These are phyloP conservation scores for Vigna hirtella DNA, from an alignment of 306 rosid species.

Conservation along the genomic window DNA sequence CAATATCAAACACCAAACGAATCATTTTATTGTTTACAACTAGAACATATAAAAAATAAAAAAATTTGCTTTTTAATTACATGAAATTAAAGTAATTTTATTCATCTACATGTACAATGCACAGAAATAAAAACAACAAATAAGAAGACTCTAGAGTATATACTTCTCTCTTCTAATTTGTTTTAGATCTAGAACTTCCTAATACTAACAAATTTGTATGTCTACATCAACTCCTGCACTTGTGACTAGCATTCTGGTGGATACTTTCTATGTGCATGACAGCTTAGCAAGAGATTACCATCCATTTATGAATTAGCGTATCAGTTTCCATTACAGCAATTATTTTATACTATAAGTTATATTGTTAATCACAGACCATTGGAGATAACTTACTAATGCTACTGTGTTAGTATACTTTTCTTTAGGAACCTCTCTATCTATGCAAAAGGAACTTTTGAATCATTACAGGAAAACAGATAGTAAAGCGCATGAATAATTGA, in stretches of 20 bases:
- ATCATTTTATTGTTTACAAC: background rate
- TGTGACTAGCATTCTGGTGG: background rate
- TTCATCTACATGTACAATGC: background rate
- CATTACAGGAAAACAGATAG: constrained; percentile 14
- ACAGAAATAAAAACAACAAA: background rate
- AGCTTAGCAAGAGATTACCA: background rate
- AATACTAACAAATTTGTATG: background rate
- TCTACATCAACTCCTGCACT: constrained; percentile 10
- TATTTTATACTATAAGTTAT: background rate
- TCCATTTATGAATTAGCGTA: background rate
- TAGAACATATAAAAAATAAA: background rate
- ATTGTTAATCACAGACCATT: constrained; percentile 19
- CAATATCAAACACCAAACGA: background rate
- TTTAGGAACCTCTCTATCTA: constrained; percentile 17
- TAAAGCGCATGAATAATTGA: background rate
- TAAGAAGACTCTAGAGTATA: background rate
- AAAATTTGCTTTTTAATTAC: background rate
- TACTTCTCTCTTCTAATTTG: constrained; percentile 27
- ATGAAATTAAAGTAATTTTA: background rate
- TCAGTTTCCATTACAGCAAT: background rate
- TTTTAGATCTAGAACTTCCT: background rate
- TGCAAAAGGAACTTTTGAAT: background rate
- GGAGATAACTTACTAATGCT: background rate
- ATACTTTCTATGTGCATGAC: background rate
- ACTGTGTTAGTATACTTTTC: background rate